phyloP scores from a whole-genome alignment of 257 asterid species.

The Capsicum baccatum region DNA sequence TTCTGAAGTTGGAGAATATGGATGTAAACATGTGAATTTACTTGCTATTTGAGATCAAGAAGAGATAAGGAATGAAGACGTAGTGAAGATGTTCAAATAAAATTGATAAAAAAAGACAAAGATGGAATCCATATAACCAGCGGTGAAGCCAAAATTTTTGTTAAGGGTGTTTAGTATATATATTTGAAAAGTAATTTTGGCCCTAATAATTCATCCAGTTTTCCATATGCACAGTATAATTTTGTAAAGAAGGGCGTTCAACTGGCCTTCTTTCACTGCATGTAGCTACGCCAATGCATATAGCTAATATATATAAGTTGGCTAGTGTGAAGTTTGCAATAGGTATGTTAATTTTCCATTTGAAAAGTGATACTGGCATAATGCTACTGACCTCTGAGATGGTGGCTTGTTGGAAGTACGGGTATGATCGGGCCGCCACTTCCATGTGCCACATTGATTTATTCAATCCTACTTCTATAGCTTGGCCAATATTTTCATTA shows the following conservation, averaged over 20 bases:
- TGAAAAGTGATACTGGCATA: not conserved
- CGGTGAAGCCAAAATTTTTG: too few relatives aligned
- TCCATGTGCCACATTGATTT: not conserved
- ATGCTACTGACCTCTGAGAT: conserved; percentile 10
- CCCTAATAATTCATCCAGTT: too few relatives aligned
- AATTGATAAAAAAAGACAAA: not conserved
- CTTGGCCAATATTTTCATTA: not conserved
- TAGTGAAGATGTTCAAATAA: not conserved
- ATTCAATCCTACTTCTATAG: not conserved
- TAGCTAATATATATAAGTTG: not conserved
- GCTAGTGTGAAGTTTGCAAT: conserved; percentile 11
- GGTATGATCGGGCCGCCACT: conserved; percentile 8
- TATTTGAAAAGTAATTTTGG: too few relatives aligned
- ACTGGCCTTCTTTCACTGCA: too few relatives aligned
- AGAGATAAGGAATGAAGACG: not conserved
- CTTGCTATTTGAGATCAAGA: conserved; percentile 19
- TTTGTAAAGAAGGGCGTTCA: too few relatives aligned
- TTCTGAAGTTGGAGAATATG: not conserved
- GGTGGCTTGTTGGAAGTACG: not conserved
- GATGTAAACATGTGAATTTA: not conserved
- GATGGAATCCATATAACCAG: not conserved
- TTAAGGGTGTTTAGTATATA: too few relatives aligned
- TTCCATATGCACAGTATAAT: too few relatives aligned
- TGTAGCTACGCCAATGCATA: too few relatives aligned
- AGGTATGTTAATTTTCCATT: not conserved